Evolutionary conservation across 805 yeast genomes (phyloP), one percentile per base, ranked within the genome.

Genomic region (Debaryomyces hansenii): DNA sequence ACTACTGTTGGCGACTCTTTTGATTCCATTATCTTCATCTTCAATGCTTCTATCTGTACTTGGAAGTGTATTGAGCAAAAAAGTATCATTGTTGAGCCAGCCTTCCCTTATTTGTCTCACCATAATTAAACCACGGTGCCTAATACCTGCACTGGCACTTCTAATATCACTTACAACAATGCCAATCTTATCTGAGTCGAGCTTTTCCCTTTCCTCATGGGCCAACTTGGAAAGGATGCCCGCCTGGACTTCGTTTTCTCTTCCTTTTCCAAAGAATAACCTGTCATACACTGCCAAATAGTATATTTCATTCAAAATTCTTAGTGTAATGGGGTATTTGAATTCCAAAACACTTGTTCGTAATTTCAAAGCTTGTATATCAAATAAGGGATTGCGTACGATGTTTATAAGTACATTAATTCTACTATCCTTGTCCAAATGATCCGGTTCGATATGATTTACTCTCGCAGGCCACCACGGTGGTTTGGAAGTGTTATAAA

Each of bases 361-460:
- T 8, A 35, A 29, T 45, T 44, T 51, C 39, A 58, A 42, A 7
- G 45, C 41, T 18, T 42, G 44, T 24, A 60, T 37, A 7, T 45
- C 37, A 39, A 56, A 45, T 2, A 39, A 42, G 1, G 55, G 56
- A 45, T 59, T 55, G 18, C 63, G 42, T 5, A 72, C 41, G 10
- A 82, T 69, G 10, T 64, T 51, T 28, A 76, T 63, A 57, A 87
- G 62, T 20, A 86, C 62, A 4, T 56, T 57, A 15, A 84, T 55
- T 44, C 94, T 66, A 54, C 82, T 85, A 1, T 64, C 66, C 57
- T 83, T 85, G 47, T 70, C 74, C 47, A 87, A 65, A 63, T 87
- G 92, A 58, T 85, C 92, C 0, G 92, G 92, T 56, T 86, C 91
- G 37, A 69, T 72, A 62, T 86, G 92, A 32, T 79, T 67, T 1